Percentiles rank a stretch among this genome's conserved stretches.
Conservation (phyloP, 345 rosid species). For the Hibiscus trionum region DNA sequence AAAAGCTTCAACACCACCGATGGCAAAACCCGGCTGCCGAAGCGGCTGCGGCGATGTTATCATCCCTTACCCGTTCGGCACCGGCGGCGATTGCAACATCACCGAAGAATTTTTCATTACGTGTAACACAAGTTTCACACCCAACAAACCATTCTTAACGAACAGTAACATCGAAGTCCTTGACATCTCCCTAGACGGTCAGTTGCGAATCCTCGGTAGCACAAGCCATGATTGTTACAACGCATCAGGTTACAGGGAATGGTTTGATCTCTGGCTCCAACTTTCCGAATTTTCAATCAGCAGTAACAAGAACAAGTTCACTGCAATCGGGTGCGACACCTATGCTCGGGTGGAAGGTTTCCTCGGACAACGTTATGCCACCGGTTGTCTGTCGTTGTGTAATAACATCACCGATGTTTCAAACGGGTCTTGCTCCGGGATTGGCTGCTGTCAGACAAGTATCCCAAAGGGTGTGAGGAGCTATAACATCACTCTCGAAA, state of each 20-base stretch:
- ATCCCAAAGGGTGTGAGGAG: neutral
- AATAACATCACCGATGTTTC: neutral
- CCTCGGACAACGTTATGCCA: neutral
- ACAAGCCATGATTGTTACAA: neutral
- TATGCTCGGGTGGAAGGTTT: neutral
- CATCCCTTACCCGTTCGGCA: constrained; percentile 23
- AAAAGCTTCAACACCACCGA: neutral
- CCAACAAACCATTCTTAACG: neutral
- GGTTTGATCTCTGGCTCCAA: neutral
- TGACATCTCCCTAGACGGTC: neutral
- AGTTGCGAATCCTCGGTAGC: neutral
- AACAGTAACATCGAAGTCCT: neutral
- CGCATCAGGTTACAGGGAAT: neutral
- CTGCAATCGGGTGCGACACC: constrained; percentile 2
- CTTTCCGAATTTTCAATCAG: neutral
- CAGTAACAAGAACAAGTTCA: neutral
- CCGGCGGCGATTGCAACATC: neutral
- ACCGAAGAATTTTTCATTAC: constrained; percentile 1
- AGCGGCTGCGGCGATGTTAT: constrained; percentile 4
- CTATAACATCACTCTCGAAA: neutral
- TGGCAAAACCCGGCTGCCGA: neutral
- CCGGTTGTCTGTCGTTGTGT: neutral
- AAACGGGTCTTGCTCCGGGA: neutral
- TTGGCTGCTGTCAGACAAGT: constrained; percentile 1
- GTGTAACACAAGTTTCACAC: neutral